phyloP scores from a whole-genome alignment of 306 rosid genomes.

The Dalbergia cochinchinensis region DNA sequence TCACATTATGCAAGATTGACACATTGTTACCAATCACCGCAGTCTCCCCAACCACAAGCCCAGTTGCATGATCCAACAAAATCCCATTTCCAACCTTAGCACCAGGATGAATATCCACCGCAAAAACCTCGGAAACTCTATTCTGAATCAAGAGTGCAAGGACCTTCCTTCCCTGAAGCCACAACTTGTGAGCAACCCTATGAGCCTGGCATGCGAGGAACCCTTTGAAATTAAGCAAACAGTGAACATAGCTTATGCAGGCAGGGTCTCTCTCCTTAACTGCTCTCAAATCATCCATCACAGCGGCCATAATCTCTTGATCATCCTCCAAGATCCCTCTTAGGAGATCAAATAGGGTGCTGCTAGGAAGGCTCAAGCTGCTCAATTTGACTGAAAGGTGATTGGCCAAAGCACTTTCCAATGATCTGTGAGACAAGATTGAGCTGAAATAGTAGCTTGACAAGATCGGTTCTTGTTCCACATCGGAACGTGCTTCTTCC shows the following conservation, averaged over 20 bases:
- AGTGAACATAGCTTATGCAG: constrained; percentile 84
- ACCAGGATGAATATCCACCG: constrained; percentile 92
- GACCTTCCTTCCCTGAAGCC: constrained; percentile 70
- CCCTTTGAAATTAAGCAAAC: constrained; percentile 87
- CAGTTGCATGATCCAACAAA: constrained; percentile 89
- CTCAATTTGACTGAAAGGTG: constrained; percentile 70
- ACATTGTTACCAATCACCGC: constrained; percentile 88
- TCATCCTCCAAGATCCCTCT: constrained; percentile 51
- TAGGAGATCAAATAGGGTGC: constrained; percentile 67
- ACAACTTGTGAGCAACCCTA: constrained; percentile 75
- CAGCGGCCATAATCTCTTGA: constrained; percentile 53
- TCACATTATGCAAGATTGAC: constrained; percentile 87
- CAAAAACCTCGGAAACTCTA: constrained; percentile 80
- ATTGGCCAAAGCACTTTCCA: constrained; percentile 70
- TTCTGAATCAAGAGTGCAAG: constrained; percentile 80
- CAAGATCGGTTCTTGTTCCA: constrained; percentile 74
- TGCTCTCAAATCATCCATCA: constrained; percentile 64
- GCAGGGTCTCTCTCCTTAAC: constrained; percentile 89
- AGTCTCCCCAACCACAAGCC: constrained; percentile 88
- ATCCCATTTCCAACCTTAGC: constrained; percentile 79
- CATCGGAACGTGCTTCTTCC: constrained; percentile 71
- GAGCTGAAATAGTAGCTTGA: constrained; percentile 60
- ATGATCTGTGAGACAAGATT: constrained; percentile 57
- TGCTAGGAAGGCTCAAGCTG: constrained; percentile 57
- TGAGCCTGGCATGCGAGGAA: constrained; percentile 84